These are phyloP conservation scores for Ascocoryne sarcoides DNA, from an alignment of 2,329 filamentous ascomycete species.

Conservation along the genomic window DNA sequence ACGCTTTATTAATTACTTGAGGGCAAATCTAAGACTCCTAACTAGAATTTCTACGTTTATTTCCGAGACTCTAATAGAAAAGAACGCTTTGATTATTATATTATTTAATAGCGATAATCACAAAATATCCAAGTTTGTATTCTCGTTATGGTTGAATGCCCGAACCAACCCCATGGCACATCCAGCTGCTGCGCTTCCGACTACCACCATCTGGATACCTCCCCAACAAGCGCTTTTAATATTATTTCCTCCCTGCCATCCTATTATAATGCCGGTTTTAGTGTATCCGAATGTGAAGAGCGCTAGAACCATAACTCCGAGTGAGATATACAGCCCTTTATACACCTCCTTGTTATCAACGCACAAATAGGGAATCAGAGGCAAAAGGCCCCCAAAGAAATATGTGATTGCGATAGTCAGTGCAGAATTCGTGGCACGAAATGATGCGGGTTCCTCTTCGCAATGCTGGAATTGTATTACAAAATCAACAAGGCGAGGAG, in stretches of 20 bases:
- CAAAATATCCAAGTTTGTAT: no score
- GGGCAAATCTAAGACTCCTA: no score
- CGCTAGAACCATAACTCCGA: conserved; percentile 50
- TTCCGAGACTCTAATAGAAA: no score
- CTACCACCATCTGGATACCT: conserved; percentile 34
- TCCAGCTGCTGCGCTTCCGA: conserved; percentile 31
- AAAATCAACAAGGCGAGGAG: conserved; percentile 30
- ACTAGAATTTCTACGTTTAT: no score
- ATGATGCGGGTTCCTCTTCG: conserved; percentile 23
- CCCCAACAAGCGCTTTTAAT: conserved; percentile 25
- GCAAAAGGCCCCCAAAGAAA: conserved; percentile 47
- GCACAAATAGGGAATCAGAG: conserved; percentile 47
- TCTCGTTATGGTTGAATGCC: no score
- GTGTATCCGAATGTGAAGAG: conserved; percentile 57
- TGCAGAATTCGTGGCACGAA: conserved; percentile 34
- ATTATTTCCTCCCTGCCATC: conserved; percentile 24
- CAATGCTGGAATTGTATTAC: conserved; percentile 31
- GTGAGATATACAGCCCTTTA: conserved; percentile 46
- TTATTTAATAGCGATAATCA: no score
- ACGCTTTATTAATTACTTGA: no score
- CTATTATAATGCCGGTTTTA: conserved; percentile 47
- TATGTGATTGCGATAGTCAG: conserved; percentile 48
- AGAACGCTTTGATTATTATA: no score
- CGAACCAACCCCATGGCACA: conserved; percentile 33
- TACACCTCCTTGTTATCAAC: conserved; percentile 33